Conservation (phyloP, 106 monocot genomes). For the Posidonia australis region DNA sequence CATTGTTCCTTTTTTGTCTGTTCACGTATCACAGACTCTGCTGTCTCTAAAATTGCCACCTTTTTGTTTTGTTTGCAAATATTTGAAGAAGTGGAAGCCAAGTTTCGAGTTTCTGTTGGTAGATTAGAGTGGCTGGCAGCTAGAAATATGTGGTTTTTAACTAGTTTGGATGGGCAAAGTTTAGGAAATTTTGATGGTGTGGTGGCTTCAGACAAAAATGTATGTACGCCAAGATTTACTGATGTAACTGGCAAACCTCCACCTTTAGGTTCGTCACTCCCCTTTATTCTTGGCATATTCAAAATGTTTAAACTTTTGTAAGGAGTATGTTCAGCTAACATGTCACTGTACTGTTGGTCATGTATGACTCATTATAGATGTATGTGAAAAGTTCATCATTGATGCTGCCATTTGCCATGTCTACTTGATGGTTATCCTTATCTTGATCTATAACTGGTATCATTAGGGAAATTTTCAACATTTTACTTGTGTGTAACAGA, state of each 20-base stretch:
- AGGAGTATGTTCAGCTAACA: too few relatives aligned
- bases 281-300: too few relatives aligned
- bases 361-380: not conserved
- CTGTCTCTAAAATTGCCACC: not conserved
- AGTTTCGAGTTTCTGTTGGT: slow-evolving; percentile 14
- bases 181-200: slow-evolving; percentile 17
- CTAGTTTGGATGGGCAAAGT: slow-evolving; percentile 10
- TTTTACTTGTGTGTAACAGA: not conserved
- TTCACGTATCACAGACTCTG: too few relatives aligned
- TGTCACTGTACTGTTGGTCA: too few relatives aligned
- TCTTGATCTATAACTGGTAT: not conserved
- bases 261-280: slow-evolving; percentile 13
- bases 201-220: slow-evolving; percentile 18
- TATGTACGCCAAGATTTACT: slow-evolving; percentile 8
- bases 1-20: not conserved
- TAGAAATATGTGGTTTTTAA: slow-evolving; percentile 10
- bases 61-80: not conserved
- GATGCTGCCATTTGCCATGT: not conserved
- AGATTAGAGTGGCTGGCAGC: slow-evolving; percentile 15
- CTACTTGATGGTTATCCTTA: not conserved
- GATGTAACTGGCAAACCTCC: slow-evolving; percentile 10
- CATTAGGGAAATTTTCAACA: not conserved
- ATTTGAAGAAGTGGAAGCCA: slow-evolving; percentile 14
- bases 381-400: not conserved
- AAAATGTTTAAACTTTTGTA: too few relatives aligned